Evolutionary conservation across 2,329 filamentous ascomycete species (phyloP).

Genomic region (Aspergillus tubingensis): DNA sequence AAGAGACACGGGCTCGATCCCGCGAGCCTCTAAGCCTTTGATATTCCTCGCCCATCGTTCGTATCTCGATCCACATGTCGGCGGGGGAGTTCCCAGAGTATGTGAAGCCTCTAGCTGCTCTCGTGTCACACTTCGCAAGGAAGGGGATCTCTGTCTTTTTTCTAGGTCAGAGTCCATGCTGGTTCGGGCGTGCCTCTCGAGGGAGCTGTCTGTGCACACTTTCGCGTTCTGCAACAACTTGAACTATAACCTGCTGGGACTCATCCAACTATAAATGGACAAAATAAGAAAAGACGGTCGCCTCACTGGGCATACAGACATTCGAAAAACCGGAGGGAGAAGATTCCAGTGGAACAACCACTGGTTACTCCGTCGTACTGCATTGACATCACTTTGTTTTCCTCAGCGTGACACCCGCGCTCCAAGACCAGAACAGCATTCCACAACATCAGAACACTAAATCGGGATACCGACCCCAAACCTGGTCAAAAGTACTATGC

Average conservation of each 20-base stretch:
- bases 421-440: slow-evolving; percentile 18
- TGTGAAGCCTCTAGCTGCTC: slow-evolving; percentile 19
- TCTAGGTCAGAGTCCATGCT: slow-evolving; percentile 28
- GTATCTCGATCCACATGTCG: slow-evolving; percentile 17
- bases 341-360: slow-evolving; percentile 7
- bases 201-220: not conserved
- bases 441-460: slow-evolving; percentile 14
- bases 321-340: slow-evolving; percentile 9
- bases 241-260: slow-evolving; percentile 1
- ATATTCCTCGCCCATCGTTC: slow-evolving; percentile 27
- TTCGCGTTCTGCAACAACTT: not conserved
- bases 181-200: not conserved
- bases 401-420: slow-evolving; percentile 18
- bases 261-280: not conserved
- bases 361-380: slow-evolving; percentile 8
- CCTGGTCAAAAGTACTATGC: not conserved
- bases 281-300: not conserved
- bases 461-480: not conserved
- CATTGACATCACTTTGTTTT: slow-evolving; percentile 22
- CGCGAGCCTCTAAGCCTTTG: slow-evolving; percentile 29
- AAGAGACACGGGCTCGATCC: slow-evolving; percentile 30
- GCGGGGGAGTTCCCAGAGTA: slow-evolving; percentile 15
- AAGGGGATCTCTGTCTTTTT: slow-evolving; percentile 27
- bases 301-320: slow-evolving; percentile 14
- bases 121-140: slow-evolving; percentile 26